Base-by-base conservation (phyloP, 2,329 filamentous ascomycete genomes). In the Paraphaeosphaeria sporulosa region DNA sequence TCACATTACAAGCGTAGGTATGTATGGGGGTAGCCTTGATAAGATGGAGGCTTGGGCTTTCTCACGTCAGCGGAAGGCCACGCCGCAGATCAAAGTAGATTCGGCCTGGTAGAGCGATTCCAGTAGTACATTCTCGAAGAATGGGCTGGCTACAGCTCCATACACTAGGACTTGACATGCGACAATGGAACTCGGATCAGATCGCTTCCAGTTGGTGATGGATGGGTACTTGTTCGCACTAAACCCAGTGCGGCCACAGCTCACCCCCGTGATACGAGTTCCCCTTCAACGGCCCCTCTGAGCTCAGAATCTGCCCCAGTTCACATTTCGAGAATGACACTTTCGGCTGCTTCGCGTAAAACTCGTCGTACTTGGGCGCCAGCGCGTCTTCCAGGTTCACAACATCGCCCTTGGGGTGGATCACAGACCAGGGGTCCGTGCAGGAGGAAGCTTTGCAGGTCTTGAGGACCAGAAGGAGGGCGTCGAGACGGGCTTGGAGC, bases 381-480 rank as follows among this genome's bases (percentile, higher is more conserved):
- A 89, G 73, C 1, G 87, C 86, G 58, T 87, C 84, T 0, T 74
- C 68, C 2, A 89, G 75, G 25, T 72, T 85, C 21, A 73, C 67
- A 0, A 89, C 86, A 34, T 81, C 73, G 2, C 83, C 84, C 1
- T 73, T 74, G 0, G 86, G 86, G 64, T 89, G 86, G 2, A 89
- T 74, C 1, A 80, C 79, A 15, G 76, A 76, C 87, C 87, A 89
- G 0, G 87, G 87, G 25, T 82, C 74, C 4, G 81, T 76, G 66
- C 87, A 89, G 0, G 80, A 79, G 10, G 77, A 65, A 9, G 81
- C 84, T 67, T 84, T 84, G 74, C 87, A 89, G 4, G 85, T 85
- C 75, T 89, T 89, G 25, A 87, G 78, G 1, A 88, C 84, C 61
- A 89, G 76, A 49, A 89, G 78, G 1, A 90, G 78, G 2, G 86